A percentile compares a stretch with the other conserved stretches of the same genome.
phyloP scores from a whole-genome alignment of 192 early-diverging fungal genomes.

The Entomortierella lignicola region DNA sequence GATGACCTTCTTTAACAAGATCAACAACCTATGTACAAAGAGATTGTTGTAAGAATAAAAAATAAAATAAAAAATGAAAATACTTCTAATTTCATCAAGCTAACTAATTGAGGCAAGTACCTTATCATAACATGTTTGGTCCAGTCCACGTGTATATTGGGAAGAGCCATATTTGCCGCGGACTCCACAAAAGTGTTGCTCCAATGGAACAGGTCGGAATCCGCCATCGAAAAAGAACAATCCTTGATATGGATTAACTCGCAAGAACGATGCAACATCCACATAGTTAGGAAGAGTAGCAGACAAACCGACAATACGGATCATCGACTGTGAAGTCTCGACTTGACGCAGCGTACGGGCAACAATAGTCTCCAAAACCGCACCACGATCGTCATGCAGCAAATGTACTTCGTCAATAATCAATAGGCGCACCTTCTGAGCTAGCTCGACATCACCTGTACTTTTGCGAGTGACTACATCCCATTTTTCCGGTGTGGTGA shows the following conservation, averaged over 20 bases:
- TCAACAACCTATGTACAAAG: slow-evolving; percentile 65
- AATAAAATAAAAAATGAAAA: not conserved
- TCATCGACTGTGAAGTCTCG: slow-evolving; percentile 93
- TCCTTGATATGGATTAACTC: slow-evolving; percentile 92
- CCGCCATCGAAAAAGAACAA: slow-evolving; percentile 97
- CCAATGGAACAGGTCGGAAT: slow-evolving; percentile 95
- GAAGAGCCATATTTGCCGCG: slow-evolving; percentile 87
- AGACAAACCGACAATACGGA: slow-evolving; percentile 96
- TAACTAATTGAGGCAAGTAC: slow-evolving; percentile 11
- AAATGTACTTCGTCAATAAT: slow-evolving; percentile 99
- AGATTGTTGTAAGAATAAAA: no score
- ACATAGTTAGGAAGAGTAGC: slow-evolving; percentile 98
- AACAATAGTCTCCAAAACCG: slow-evolving; percentile 96
- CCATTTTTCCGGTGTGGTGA: slow-evolving; percentile 99
- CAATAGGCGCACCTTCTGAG: slow-evolving; percentile 89
- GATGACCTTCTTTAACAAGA: slow-evolving; percentile 85
- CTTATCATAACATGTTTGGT: slow-evolving; percentile 90
- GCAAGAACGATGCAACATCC: slow-evolving; percentile 93
- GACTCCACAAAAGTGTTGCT: slow-evolving; percentile 95
- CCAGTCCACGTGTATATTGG: slow-evolving; percentile 73
- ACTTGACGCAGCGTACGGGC: slow-evolving; percentile 92
- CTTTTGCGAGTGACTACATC: slow-evolving; percentile 98
- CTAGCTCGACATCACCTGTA: slow-evolving; percentile 93
- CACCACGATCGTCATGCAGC: slow-evolving; percentile 95
- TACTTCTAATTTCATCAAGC: not conserved